These are phyloP conservation scores for Perilla frutescens DNA, from an alignment of 257 asterid species.

Conservation along the genomic window DNA sequence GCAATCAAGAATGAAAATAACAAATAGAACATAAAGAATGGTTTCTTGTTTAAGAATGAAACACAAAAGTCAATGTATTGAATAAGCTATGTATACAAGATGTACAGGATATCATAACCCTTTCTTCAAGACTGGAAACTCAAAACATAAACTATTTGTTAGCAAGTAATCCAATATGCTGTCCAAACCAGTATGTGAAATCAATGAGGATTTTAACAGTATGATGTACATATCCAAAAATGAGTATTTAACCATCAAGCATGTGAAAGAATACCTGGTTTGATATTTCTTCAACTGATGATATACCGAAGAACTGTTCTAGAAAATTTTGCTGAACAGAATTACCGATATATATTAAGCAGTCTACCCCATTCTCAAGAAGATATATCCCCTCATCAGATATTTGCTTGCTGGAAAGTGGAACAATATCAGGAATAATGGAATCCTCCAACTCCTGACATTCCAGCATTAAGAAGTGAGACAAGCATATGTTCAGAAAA, in stretches of 20 bases:
- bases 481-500: background rate
- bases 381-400: constrained; percentile 83
- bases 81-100: background rate
- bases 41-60: background rate
- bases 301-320: constrained; percentile 64
- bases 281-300: constrained; percentile 82
- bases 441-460: constrained; percentile 71
- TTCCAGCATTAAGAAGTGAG: constrained; percentile 34
- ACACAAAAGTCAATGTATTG: background rate
- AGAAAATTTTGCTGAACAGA: constrained; percentile 58
- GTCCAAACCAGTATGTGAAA: constrained; percentile 22
- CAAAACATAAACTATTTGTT: background rate
- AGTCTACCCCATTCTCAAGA: constrained; percentile 91
- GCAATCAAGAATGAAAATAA: background rate
- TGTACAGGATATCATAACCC: background rate
- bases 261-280: constrained; percentile 59
- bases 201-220: constrained; percentile 13
- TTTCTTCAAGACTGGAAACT: constrained; percentile 18
- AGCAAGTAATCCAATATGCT: background rate
- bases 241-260: constrained; percentile 1
- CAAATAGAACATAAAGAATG: constrained; percentile 23
- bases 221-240: constrained; percentile 9
- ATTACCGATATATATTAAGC: constrained; percentile 78
- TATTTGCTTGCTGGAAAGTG: constrained; percentile 73
- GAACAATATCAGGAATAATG: constrained; percentile 65